These are phyloP conservation scores for Astraeus odoratus DNA, from an alignment of 768 basidiomycete genomes.

Conservation along the genomic window DNA sequence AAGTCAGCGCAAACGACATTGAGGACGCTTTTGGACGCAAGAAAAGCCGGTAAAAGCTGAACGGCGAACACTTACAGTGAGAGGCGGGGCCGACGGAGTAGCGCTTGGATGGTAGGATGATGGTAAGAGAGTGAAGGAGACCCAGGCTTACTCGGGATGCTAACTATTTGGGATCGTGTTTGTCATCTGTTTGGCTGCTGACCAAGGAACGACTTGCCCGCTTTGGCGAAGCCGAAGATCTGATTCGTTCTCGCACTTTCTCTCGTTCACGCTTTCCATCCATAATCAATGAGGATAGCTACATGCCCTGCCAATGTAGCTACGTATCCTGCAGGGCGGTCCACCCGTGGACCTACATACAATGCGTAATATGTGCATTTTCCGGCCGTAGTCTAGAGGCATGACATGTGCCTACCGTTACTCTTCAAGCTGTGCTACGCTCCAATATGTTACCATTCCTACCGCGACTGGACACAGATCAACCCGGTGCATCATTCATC, in stretches of 20 bases:
- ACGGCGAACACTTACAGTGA: constrained; percentile 8
- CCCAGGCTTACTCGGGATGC: constrained; percentile 14
- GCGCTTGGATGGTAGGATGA: constrained; percentile 8
- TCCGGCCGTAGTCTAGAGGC: no score
- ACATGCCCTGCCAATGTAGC: neutral
- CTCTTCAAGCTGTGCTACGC: no score
- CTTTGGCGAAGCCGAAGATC: no score
- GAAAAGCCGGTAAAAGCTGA: neutral
- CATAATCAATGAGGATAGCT: no score
- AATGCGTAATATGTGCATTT: no score
- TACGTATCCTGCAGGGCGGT: neutral
- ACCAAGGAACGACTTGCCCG: constrained; percentile 18
- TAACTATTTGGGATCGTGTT: constrained; percentile 33
- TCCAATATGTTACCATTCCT: no score
- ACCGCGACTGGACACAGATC: no score
- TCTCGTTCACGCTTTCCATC: constrained; percentile 1
- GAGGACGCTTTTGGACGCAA: neutral
- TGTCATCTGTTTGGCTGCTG: constrained; percentile 33
- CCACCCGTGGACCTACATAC: no score
- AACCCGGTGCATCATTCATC: neutral
- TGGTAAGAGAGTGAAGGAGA: constrained; percentile 20
- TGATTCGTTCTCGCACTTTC: neutral
- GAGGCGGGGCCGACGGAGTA: constrained; percentile 1
- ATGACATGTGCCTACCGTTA: no score
- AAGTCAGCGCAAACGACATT: neutral